Evolutionary conservation across 2,329 filamentous ascomycete species (phyloP).

Genomic region (Cadophora sp.): DNA sequence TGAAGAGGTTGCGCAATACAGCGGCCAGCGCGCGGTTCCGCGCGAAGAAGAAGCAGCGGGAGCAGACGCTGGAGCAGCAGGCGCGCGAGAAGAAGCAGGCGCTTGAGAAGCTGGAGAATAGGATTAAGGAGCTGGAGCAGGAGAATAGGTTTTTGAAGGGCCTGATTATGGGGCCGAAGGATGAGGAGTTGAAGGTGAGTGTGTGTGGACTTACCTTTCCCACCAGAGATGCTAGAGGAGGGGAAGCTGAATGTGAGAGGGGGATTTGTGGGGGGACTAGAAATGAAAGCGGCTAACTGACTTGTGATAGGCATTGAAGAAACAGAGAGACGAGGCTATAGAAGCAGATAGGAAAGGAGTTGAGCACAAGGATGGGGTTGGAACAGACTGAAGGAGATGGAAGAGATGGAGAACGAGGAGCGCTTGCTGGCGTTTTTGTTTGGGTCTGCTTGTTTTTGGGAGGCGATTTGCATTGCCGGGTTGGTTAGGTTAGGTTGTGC

Average conservation of each 20-base stretch:
- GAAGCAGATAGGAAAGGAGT: constrained; percentile 12
- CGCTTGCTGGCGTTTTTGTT: neutral
- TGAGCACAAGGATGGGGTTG: constrained; percentile 18
- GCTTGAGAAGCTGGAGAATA: constrained; percentile 73
- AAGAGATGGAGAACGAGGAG: neutral
- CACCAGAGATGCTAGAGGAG: no score
- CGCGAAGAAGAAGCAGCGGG: constrained; percentile 93
- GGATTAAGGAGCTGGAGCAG: constrained; percentile 76
- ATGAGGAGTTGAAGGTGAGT: constrained; percentile 44
- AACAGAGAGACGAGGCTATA: constrained; percentile 14
- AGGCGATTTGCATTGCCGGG: neutral
- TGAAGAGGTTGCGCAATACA: constrained; percentile 83
- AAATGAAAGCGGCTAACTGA: neutral
- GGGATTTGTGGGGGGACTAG: no score
- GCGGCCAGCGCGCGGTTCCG: constrained; percentile 88
- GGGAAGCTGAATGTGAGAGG: no score
- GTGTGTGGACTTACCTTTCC: constrained; percentile 21
- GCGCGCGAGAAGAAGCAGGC: constrained; percentile 84
- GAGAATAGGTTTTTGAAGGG: constrained; percentile 84
- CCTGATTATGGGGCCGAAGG: constrained; percentile 80
- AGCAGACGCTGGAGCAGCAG: constrained; percentile 80
- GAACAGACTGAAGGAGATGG: constrained; percentile 7
- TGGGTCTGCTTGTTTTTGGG: neutral
- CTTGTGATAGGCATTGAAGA: constrained; percentile 6
- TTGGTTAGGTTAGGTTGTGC: neutral